Base-by-base conservation (phyloP, 495 filamentous ascomycete genomes). In the Trichoderma erinaceum region DNA sequence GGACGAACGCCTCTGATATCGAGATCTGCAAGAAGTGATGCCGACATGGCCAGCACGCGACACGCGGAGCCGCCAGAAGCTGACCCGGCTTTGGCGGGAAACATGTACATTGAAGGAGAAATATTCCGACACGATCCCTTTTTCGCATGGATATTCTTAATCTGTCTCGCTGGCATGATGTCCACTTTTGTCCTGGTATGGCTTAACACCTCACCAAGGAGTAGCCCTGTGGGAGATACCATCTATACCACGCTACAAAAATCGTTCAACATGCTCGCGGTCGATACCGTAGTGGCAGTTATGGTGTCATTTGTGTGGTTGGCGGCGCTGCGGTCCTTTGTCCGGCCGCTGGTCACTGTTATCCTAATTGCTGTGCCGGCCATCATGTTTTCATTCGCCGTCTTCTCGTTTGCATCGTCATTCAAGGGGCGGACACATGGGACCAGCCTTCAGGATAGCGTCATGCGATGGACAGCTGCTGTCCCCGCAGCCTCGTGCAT, bases 391-490 rank as follows among this genome's bases (percentile, higher is more conserved):
- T 91, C 91, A 0, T 96, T 97, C 74, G 92, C 90, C 25, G 76
- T 98, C 23, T 98, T 97, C 76, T 90, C 95, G 3, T 88, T 99
- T 70, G 86, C 97, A 68, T 90, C 91, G 67, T 97, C 92, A 76
- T 98, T 90, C 77, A 87, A 91, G 75, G 89, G 91, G 18, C 74
- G 79, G 61, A 87, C 83, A 76, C 82, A 89, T 69, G 92, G 90
- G 50, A 74, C 84, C 18, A 90, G 86, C 71, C 65, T 92, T 44
- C 95, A 99, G 76, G 95, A 97, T 73, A 87, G 85, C 68, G 87
- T 86, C 1, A 98, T 99, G 94, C 86, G 95, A 64, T 97, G 90
- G 86, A 84, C 90, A 2, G 89, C 93, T 27, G 79, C 90, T 65
- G 79, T 96, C 15, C 95, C 96, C 0, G 88, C 87, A 23, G 70